A percentile compares a stretch with the other conserved stretches of the same genome.
Conservation (phyloP, 2,329 filamentous ascomycete genomes). For the Didymellaceae sp. region DNA sequence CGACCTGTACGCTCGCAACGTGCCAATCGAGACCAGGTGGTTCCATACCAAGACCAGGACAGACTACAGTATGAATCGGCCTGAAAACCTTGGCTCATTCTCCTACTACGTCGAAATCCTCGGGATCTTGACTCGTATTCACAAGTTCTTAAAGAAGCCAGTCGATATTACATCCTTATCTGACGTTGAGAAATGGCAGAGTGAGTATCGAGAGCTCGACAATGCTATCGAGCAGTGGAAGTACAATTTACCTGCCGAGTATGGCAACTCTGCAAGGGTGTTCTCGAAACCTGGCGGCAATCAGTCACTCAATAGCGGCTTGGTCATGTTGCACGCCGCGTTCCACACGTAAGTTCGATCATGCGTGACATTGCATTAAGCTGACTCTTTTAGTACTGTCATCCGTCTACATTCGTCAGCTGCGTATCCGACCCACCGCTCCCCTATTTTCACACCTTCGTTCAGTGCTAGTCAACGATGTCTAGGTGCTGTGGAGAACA, state of each 20-base stretch:
- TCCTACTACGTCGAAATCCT: constrained; percentile 90
- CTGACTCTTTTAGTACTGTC: constrained; percentile 64
- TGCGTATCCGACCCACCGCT: constrained; percentile 87
- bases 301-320: constrained; percentile 77
- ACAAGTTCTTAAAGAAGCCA: constrained; percentile 85
- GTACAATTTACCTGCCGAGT: constrained; percentile 80
- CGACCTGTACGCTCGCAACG: constrained; percentile 83
- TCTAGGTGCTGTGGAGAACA: constrained; percentile 72
- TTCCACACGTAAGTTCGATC: constrained; percentile 74
- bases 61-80: constrained; percentile 71
- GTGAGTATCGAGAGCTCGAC: constrained; percentile 84
- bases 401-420: constrained; percentile 91
- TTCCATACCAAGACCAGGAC: constrained; percentile 62
- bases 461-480: constrained; percentile 86
- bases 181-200: constrained; percentile 90
- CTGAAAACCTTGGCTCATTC: constrained; percentile 85
- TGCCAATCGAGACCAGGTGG: constrained; percentile 83
- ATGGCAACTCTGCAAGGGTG: constrained; percentile 81
- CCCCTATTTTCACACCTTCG: constrained; percentile 86
- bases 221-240: constrained; percentile 82
- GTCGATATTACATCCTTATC: constrained; percentile 84
- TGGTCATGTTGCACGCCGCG: constrained; percentile 90
- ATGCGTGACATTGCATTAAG: background rate
- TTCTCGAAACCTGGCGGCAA: constrained; percentile 66
- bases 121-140: constrained; percentile 84